Percentiles rank a stretch among this genome's conserved stretches.
These are phyloP conservation scores for Thermothelomyces thermophilus DNA, from an alignment of 2,329 filamentous ascomycete genomes.

Conservation along the genomic window DNA sequence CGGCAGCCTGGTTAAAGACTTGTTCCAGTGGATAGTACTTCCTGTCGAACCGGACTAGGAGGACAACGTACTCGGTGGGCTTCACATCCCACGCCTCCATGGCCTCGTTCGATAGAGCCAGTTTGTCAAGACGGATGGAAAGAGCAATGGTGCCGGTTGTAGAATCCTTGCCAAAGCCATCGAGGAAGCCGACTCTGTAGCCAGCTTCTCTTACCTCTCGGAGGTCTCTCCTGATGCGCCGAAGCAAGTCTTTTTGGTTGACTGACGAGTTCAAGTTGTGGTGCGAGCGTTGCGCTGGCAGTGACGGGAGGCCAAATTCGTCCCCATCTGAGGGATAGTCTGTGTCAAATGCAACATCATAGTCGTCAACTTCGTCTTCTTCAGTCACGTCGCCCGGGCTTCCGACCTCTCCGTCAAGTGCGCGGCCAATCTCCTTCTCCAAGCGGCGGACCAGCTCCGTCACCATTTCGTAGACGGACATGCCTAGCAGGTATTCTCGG, in stretches of 20 bases:
- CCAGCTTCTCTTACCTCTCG: conserved; percentile 55
- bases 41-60: conserved; percentile 60
- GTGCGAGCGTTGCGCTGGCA: not conserved
- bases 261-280: not conserved
- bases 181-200: conserved; percentile 61
- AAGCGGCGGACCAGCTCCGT: conserved; percentile 38
- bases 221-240: conserved; percentile 54
- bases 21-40: conserved; percentile 56
- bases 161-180: conserved; percentile 36
- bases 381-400: conserved; percentile 20
- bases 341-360: conserved; percentile 28
- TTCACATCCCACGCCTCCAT: conserved; percentile 71
- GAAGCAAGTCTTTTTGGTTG: conserved; percentile 18
- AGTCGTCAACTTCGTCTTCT: conserved; percentile 25
- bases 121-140: conserved; percentile 61
- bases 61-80: conserved; percentile 60
- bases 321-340: conserved; percentile 26
- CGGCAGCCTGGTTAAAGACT: conserved; percentile 38
- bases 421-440: conserved; percentile 16
- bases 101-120: conserved; percentile 67
- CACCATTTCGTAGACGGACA: conserved; percentile 42
- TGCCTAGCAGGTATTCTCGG: conserved; percentile 38
- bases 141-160: conserved; percentile 51
- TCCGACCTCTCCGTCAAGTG: conserved; percentile 23
- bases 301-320: conserved; percentile 23